Evolutionary conservation across 768 basidiomycete genomes (phyloP).

Genomic region (Lepiota subincarnata): DNA sequence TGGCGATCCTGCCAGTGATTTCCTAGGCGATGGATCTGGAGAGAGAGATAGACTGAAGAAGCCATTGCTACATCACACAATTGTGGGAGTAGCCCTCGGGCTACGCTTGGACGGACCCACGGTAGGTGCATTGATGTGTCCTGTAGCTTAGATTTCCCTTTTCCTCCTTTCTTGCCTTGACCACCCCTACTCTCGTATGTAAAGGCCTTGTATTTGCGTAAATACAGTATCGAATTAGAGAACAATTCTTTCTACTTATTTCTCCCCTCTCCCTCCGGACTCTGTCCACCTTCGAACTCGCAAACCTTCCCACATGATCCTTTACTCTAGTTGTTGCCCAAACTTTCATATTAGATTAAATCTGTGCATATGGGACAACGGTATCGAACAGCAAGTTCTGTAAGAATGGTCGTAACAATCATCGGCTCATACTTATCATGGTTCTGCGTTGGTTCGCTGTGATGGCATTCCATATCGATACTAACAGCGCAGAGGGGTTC

Average conservation of each 20-base stretch:
- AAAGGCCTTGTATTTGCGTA: too few species aligned
- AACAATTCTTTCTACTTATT: too few species aligned
- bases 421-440: constrained; percentile 8
- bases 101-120: too few species aligned
- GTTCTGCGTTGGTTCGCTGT: constrained; percentile 83
- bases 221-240: too few species aligned
- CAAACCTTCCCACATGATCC: too few species aligned
- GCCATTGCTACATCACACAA: constrained; percentile 21
- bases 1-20: constrained; percentile 27
- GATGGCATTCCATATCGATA: constrained; percentile 71
- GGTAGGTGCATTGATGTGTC: too few species aligned
- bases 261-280: too few species aligned
- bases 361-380: constrained; percentile 71
- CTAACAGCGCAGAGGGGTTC: constrained; percentile 55
- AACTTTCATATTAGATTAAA: constrained; percentile 82
- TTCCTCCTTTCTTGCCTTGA: too few species aligned
- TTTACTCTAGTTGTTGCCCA: constrained; percentile 91
- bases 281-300: too few species aligned
- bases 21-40: constrained; percentile 21
- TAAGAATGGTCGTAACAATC: constrained; percentile 25
- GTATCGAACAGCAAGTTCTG: constrained; percentile 44
- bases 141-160: too few species aligned
- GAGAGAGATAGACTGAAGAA: constrained; percentile 19
- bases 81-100: too few species aligned
- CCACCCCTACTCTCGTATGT: too few species aligned